phyloP scores from a whole-genome alignment of 148 eudicot species.

The Rheum nobile region DNA sequence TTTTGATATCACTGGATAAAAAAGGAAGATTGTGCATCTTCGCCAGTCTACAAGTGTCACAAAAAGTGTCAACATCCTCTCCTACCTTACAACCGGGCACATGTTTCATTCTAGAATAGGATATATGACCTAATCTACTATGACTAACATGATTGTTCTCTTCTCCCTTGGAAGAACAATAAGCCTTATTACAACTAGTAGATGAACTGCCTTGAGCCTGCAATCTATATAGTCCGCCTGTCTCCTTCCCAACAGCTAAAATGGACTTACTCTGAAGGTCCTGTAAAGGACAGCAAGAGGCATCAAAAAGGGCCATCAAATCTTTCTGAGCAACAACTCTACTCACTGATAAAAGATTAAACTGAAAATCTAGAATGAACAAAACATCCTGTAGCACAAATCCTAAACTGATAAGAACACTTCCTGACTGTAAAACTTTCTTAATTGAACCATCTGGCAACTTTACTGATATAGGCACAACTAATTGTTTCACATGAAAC shows the following conservation, averaged over 20 bases:
- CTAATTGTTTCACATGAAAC: neutral
- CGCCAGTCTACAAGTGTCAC: neutral
- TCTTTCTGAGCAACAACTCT: neutral
- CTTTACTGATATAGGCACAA: neutral
- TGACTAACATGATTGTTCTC: neutral
- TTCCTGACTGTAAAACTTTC: neutral
- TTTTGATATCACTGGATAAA: neutral
- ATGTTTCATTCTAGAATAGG: neutral
- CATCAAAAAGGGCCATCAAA: neutral
- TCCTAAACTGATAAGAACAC: neutral
- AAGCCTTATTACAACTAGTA: neutral
- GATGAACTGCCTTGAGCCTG: rapidly evolving
- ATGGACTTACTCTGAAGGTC: neutral
- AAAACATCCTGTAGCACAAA: neutral
- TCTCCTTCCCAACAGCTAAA: neutral
- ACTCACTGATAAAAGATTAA: neutral
- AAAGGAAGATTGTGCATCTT: neutral
- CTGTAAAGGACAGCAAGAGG: neutral
- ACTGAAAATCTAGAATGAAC: neutral
- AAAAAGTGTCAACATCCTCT: neutral
- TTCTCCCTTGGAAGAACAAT: too few species aligned
- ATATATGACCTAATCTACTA: neutral
- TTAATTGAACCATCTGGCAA: neutral
- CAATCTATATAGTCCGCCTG: too few species aligned
- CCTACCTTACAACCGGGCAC: neutral